Conservation (phyloP, 345 rosid species). For the Eutrema yunnanense region DNA sequence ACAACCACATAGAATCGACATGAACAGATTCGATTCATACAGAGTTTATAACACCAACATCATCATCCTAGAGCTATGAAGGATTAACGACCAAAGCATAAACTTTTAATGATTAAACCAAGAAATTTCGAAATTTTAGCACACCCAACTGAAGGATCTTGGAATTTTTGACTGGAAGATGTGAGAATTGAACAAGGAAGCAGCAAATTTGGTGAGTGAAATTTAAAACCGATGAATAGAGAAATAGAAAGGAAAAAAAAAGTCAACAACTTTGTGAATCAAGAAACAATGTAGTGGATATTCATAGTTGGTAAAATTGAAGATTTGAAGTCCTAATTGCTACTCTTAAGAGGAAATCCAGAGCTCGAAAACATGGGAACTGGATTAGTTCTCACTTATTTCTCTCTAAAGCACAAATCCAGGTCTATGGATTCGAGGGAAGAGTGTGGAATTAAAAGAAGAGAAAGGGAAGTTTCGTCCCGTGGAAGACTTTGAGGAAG, state of each 20-base stretch:
- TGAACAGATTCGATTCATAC: conserved; percentile 18
- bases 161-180: neutral
- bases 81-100: neutral
- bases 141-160: neutral
- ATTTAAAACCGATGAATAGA: neutral
- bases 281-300: neutral
- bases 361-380: neutral
- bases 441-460: neutral
- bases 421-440: neutral
- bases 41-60: neutral
- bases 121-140: conserved; percentile 4
- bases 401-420: neutral
- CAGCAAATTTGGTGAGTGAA: neutral
- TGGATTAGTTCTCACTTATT: neutral
- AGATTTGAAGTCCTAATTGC: neutral
- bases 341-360: neutral
- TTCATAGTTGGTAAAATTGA: neutral
- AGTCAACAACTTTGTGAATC: conserved; percentile 24
- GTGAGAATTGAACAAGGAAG: neutral
- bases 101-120: neutral
- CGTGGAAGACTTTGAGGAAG: neutral
- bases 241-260: neutral
- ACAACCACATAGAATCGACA: conserved; percentile 81
- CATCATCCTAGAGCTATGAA: neutral
- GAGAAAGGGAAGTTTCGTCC: neutral